Evolutionary conservation across 2,329 filamentous ascomycete species (phyloP), one percentile per base, ranked within the genome.

Genomic region (Penicillium sumatraense): DNA sequence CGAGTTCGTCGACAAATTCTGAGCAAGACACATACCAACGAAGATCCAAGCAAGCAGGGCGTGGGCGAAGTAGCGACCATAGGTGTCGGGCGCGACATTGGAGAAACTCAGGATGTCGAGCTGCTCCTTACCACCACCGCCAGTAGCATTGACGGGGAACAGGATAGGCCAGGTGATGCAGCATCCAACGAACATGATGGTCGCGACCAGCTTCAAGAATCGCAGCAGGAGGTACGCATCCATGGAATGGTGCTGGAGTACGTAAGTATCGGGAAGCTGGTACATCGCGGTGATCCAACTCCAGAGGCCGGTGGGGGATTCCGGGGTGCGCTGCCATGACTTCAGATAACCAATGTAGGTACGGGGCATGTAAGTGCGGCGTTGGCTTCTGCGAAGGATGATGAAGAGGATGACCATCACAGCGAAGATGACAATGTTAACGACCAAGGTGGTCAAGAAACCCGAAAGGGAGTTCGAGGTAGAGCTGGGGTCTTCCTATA

Each of bases 221-320:
- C 93, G 91, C 24, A 98, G 81, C 72, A 96, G 91, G 49, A 98
- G 86, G 74, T 93, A 98, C 27, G 89, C 90, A 72, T 99, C 93
- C 59, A 99, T 84, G 0, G 92, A 96, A 71, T 93, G 91, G 77
- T 96, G 91, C 68, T 95, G 90, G 20, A 98, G 84, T 23, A 93
- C 86, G 68, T 90, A 91, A 36, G 87, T 86, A 71, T 98, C 93
- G 3, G 83, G 80, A 18, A 86, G 73, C 64, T 82, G 83, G 77
- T 85, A 88, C 75, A 91, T 89, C 11, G 82, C 78, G 9, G 75
- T 75, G 54, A 91, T 73, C 89, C 89, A 92, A 63, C 88, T 84
- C 65, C 89, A 77, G 42, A 86, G 71, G 51, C 88, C 87, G 23
- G 71, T 79, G 3, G 87, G 85, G 0, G 88, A 78, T 2, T 78